Conservation (phyloP, 192 early-diverging fungal genomes). For the Coemansia sp. region DNA sequence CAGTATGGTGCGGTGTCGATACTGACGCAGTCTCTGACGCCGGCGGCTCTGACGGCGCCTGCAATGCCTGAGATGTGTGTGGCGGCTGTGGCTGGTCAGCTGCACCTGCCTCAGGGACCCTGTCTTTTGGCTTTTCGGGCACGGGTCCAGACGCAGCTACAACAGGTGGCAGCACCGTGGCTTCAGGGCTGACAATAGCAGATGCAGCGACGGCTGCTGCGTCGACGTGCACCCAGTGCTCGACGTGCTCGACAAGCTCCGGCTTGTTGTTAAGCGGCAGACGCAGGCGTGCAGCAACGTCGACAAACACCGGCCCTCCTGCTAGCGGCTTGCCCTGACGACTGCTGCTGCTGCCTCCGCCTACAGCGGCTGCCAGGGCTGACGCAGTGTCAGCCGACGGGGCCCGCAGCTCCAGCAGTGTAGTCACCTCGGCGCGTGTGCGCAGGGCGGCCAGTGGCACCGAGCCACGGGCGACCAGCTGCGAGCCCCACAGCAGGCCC, state of each 20-base stretch:
- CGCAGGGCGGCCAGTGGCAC: constrained; percentile 43
- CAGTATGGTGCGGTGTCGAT: not conserved
- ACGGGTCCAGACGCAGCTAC: no score
- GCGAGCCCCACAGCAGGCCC: constrained; percentile 46
- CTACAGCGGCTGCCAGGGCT: not conserved
- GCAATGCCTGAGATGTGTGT: not conserved
- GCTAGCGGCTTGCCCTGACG: constrained; percentile 21
- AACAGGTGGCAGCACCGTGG: no score
- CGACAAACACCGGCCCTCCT: constrained; percentile 37
- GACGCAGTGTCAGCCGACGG: constrained; percentile 4
- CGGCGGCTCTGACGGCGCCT: not conserved
- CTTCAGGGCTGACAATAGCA: not conserved
- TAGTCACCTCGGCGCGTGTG: constrained; percentile 24
- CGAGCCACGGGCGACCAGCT: constrained; percentile 34
- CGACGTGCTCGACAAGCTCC: constrained; percentile 14
- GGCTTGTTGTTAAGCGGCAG: constrained; percentile 35
- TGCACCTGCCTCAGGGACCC: not conserved
- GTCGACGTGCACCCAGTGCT: constrained; percentile 42
- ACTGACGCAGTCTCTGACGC: not conserved
- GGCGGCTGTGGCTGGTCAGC: not conserved
- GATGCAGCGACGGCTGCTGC: not conserved
- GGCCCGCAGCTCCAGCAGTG: constrained; percentile 25
- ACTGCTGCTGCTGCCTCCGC: no score
- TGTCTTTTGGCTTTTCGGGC: no score
- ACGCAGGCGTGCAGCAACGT: constrained; percentile 34